These are phyloP conservation scores for Russula sp. DNA, from an alignment of 768 basidiomycete genomes.

Conservation along the genomic window DNA sequence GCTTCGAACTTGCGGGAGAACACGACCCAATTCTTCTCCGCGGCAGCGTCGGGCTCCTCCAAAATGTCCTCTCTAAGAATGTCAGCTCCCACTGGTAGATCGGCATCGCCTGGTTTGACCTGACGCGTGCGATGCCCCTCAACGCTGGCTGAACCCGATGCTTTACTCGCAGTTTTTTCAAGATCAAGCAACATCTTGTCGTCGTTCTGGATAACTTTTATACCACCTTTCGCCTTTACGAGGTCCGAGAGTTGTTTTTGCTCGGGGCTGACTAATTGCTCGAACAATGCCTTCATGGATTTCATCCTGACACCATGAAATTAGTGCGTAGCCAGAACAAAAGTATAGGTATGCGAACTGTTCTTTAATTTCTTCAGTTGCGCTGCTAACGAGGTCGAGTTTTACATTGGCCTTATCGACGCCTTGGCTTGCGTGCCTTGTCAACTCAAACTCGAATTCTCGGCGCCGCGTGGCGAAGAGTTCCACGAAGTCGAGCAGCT, in stretches of 20 bases:
- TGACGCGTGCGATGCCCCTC: background rate
- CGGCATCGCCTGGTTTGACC: background rate
- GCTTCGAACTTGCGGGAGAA: constrained; percentile 33
- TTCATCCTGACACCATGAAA: constrained; percentile 25
- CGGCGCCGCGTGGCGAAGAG: constrained; percentile 32
- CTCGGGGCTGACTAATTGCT: constrained; percentile 25
- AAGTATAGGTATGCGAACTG: constrained; percentile 22
- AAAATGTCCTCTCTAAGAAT: constrained; percentile 30
- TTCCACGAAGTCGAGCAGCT: constrained; percentile 32
- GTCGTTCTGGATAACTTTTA: constrained; percentile 27
- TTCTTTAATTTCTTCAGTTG: constrained; percentile 23
- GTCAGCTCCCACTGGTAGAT: background rate
- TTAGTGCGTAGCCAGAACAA: background rate
- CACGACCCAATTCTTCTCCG: constrained; percentile 27
- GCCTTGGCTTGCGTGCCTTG: constrained; percentile 33
- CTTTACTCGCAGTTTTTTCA: constrained; percentile 26
- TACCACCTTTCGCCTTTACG: constrained; percentile 32
- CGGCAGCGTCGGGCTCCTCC: constrained; percentile 31
- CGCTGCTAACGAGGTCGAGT: constrained; percentile 23
- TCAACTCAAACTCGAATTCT: constrained; percentile 36
- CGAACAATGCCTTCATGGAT: constrained; percentile 23
- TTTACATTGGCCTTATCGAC: constrained; percentile 16
- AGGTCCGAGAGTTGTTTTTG: constrained; percentile 18
- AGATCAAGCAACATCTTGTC: constrained; percentile 30
- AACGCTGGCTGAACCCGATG: background rate